These are phyloP conservation scores for Phlebopus sp. DNA, from an alignment of 1,284 basidiomycete species.

Conservation along the genomic window DNA sequence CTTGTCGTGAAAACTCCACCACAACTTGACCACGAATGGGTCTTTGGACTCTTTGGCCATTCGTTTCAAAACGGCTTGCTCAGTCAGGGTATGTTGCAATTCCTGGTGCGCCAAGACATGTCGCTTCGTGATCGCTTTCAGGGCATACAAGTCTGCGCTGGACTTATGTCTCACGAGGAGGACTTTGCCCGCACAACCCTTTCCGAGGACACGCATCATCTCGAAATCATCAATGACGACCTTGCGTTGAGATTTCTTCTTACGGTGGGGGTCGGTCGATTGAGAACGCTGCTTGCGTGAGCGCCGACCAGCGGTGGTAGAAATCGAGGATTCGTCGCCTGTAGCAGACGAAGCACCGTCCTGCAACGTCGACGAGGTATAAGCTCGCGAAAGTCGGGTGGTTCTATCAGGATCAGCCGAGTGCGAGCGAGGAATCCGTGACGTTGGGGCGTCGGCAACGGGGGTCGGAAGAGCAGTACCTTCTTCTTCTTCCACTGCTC, in stretches of 20 bases:
- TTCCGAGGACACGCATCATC: slow-evolving; percentile 93
- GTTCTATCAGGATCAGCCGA: slow-evolving; percentile 70
- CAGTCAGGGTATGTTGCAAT: slow-evolving; percentile 91
- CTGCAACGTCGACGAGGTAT: slow-evolving; percentile 41
- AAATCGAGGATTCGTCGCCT: slow-evolving; percentile 61
- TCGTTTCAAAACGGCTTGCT: slow-evolving; percentile 88
- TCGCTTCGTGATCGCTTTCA: slow-evolving; percentile 96
- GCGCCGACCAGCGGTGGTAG: slow-evolving; percentile 43
- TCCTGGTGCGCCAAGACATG: slow-evolving; percentile 96
- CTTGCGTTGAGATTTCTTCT: slow-evolving; percentile 61
- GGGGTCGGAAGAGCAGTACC: slow-evolving; percentile 37
- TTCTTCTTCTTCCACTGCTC: slow-evolving; percentile 27
- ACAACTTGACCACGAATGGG: slow-evolving; percentile 91
- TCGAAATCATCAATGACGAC: slow-evolving; percentile 89
- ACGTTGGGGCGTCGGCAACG: slow-evolving; percentile 33
- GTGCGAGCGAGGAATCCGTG: slow-evolving; percentile 66
- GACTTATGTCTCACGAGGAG: slow-evolving; percentile 80
- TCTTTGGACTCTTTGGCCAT: slow-evolving; percentile 82
- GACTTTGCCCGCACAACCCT: slow-evolving; percentile 95
- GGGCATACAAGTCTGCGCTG: slow-evolving; percentile 74
- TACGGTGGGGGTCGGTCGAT: slow-evolving; percentile 48
- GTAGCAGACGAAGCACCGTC: slow-evolving; percentile 54
- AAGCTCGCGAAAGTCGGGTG: slow-evolving; percentile 53
- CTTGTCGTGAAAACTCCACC: slow-evolving; percentile 95
- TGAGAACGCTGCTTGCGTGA: slow-evolving; percentile 58